These are phyloP conservation scores for Wallacemonas rigidus DNA, from an alignment of 208 protist genomes.

Conservation along the genomic window DNA sequence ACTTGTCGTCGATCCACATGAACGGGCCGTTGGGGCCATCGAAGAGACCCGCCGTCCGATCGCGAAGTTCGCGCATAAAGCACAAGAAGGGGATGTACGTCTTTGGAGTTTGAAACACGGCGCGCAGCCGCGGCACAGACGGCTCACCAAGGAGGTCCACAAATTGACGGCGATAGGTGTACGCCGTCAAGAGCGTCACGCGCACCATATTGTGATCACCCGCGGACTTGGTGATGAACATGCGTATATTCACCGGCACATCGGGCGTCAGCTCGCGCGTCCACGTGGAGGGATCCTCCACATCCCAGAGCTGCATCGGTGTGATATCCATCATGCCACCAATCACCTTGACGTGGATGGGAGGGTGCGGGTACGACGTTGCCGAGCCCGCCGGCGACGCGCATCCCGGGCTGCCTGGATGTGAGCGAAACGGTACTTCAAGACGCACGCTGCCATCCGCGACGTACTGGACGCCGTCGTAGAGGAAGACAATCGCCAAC, in stretches of 20 bases:
- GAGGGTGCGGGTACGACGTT: neutral
- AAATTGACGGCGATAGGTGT: slow-evolving; percentile 58
- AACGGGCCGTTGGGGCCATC: slow-evolving; percentile 19
- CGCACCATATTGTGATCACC: slow-evolving; percentile 76
- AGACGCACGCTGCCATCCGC: slow-evolving; percentile 58
- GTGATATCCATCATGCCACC: slow-evolving; percentile 41
- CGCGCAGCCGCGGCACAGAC: slow-evolving; percentile 29
- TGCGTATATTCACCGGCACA: slow-evolving; percentile 36
- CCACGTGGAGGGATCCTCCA: slow-evolving; percentile 7
- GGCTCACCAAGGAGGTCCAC: slow-evolving; percentile 32
- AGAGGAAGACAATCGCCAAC: slow-evolving; percentile 68
- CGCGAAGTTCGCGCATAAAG: slow-evolving; percentile 72
- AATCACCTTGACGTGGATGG: slow-evolving; percentile 54
- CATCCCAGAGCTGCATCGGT: slow-evolving; percentile 1
- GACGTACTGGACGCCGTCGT: slow-evolving; percentile 38
- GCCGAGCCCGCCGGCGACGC: too few species aligned
- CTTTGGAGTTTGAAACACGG: slow-evolving; percentile 42
- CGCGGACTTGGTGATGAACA: slow-evolving; percentile 70
- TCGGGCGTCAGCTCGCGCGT: neutral
- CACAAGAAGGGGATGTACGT: slow-evolving; percentile 81
- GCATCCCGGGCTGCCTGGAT: neutral
- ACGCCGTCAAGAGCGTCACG: slow-evolving; percentile 54
- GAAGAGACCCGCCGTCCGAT: slow-evolving; percentile 29
- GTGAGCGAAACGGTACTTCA: neutral
- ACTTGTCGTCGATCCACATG: slow-evolving; percentile 47